Percentiles rank a stretch among this genome's conserved stretches.
phyloP scores from a whole-genome alignment of 805 yeast genomes.

The Sporopachydermia lactativora region DNA sequence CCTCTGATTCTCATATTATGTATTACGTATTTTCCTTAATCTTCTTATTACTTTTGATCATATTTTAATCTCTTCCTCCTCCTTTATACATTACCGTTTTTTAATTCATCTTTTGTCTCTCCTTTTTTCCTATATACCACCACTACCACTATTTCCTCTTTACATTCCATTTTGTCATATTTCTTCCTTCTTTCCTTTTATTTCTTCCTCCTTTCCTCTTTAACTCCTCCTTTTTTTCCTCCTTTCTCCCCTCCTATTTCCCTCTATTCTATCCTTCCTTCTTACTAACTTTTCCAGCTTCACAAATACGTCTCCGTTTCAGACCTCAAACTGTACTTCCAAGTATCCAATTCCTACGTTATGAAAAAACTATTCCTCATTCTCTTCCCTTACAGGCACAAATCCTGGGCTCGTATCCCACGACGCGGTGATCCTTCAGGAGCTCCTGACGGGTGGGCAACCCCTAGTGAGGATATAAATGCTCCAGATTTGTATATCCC shows the following conservation, averaged over 20 bases:
- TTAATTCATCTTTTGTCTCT: too few relatives aligned
- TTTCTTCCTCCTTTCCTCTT: too few relatives aligned
- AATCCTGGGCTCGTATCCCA: constrained; percentile 60
- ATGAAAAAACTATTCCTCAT: constrained; percentile 56
- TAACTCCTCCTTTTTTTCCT: too few relatives aligned
- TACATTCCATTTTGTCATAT: background rate
- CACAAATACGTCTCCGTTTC: constrained; percentile 33
- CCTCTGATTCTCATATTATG: too few relatives aligned
- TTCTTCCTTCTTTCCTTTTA: background rate
- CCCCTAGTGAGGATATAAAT: constrained; percentile 77
- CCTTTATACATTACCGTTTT: too few relatives aligned
- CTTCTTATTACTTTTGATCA: too few relatives aligned
- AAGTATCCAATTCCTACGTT: constrained; percentile 83
- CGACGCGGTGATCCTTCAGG: constrained; percentile 24
- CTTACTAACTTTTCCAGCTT: constrained; percentile 18
- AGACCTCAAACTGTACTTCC: constrained; percentile 74
- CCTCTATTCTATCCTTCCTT: background rate
- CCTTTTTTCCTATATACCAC: too few relatives aligned
- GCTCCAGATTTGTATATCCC: constrained; percentile 97
- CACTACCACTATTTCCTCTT: too few relatives aligned
- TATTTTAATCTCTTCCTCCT: too few relatives aligned
- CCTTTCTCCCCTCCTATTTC: background rate
- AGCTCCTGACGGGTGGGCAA: constrained; percentile 36
- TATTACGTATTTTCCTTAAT: too few relatives aligned
- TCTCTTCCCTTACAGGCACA: constrained; percentile 74